A percentile compares a stretch with the other conserved stretches of the same genome.
Evolutionary conservation across 2,329 filamentous ascomycete genomes (phyloP).

Genomic region (Elsinoe australis): DNA sequence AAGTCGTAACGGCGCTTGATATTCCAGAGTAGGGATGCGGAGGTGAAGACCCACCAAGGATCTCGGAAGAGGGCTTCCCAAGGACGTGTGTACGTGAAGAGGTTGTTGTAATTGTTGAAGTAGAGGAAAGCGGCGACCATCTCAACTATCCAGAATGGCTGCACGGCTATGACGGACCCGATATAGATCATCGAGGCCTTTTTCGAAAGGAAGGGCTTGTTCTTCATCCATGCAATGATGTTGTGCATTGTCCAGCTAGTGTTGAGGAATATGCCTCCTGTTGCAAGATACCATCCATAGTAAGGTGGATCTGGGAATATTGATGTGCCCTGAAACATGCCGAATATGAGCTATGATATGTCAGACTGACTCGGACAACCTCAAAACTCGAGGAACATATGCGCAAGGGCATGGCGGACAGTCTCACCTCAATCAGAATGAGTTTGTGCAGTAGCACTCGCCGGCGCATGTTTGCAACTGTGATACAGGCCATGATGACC

Average conservation of each 20-base stretch:
- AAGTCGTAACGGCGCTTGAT: slow-evolving; percentile 57
- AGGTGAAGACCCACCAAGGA: slow-evolving; percentile 62
- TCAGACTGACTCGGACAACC: neutral
- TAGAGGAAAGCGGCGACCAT: slow-evolving; percentile 59
- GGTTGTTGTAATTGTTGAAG: slow-evolving; percentile 36
- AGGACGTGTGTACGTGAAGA: slow-evolving; percentile 38
- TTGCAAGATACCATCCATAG: slow-evolving; percentile 58
- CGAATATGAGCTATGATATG: slow-evolving; percentile 45
- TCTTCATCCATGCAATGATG: slow-evolving; percentile 60
- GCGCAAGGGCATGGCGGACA: too few species aligned
- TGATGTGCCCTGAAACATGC: slow-evolving; percentile 46
- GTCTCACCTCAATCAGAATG: slow-evolving; percentile 42
- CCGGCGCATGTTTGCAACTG: slow-evolving; percentile 43
- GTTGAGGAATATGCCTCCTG: slow-evolving; percentile 54
- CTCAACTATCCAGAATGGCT: slow-evolving; percentile 58
- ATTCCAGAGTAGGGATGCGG: slow-evolving; percentile 52
- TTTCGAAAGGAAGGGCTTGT: slow-evolving; percentile 49
- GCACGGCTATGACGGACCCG: slow-evolving; percentile 49
- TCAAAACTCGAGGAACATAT: too few species aligned
- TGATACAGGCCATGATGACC: slow-evolving; percentile 43
- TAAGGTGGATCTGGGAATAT: slow-evolving; percentile 36
- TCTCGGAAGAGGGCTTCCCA: slow-evolving; percentile 56
- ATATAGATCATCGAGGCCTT: slow-evolving; percentile 51
- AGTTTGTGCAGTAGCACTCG: slow-evolving; percentile 44
- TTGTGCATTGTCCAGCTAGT: slow-evolving; percentile 59